A percentile compares a stretch with the other conserved stretches of the same genome.
These are phyloP conservation scores for Sphaerosporella brunnea DNA, from an alignment of 495 filamentous ascomycete genomes.

Conservation along the genomic window DNA sequence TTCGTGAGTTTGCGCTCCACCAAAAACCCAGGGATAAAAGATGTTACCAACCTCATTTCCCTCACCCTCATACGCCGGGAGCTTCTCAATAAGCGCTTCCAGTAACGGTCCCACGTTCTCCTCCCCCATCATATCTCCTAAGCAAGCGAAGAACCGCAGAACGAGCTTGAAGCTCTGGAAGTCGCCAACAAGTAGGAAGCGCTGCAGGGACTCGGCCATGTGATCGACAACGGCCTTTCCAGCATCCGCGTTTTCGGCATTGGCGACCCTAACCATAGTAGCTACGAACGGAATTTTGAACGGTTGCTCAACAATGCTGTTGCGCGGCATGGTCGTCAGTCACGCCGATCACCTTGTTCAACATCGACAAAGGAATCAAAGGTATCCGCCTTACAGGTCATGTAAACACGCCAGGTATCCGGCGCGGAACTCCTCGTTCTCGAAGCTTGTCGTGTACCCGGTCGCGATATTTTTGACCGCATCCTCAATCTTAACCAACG, in stretches of 20 bases:
- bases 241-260: constrained; percentile 39
- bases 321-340: too few relatives aligned
- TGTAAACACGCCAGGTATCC: constrained; percentile 54
- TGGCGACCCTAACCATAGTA: constrained; percentile 55
- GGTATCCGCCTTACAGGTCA: constrained; percentile 61
- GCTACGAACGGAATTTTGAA: constrained; percentile 91
- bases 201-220: constrained; percentile 43
- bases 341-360: too few relatives aligned
- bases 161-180: constrained; percentile 87
- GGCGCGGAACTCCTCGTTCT: constrained; percentile 54
- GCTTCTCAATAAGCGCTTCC: constrained; percentile 52
- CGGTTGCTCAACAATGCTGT: constrained; percentile 60
- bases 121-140: constrained; percentile 62
- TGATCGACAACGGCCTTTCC: constrained; percentile 48
- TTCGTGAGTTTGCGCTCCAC: too few relatives aligned
- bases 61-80: constrained; percentile 1
- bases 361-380: too few relatives aligned
- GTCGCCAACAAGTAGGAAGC: constrained; percentile 46
- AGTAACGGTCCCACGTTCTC: constrained; percentile 74
- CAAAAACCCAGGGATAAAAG: too few relatives aligned
- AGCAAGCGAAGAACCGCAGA: constrained; percentile 64
- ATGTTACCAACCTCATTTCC: constrained; percentile 7
- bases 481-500: constrained; percentile 62
- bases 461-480: constrained; percentile 60
- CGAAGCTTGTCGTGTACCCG: constrained; percentile 52